Base-by-base conservation (phyloP, 179 eudicot species). In the Spergularia azorica region DNA sequence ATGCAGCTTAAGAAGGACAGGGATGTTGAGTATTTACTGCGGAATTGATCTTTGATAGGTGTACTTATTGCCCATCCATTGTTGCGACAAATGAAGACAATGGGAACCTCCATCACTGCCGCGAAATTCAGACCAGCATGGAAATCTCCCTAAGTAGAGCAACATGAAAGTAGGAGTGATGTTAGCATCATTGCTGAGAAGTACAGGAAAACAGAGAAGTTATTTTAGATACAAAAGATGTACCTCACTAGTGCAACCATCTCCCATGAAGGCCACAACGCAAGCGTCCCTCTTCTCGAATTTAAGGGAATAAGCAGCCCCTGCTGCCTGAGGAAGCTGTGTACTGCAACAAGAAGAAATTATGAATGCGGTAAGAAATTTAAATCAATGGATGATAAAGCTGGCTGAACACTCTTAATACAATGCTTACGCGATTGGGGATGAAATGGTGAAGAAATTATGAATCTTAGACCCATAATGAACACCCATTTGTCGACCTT, bases 1-100 rank as follows among this genome's bases (percentile, higher is more conserved):
- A n/a, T n/a, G 11, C 72, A 21, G 32, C 13, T n/a, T 38, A n/a
- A 9, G 8, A 67, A 5, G 54, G 14, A 50, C 51, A 8, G 9
- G 4, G 9, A 17, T 10, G 6, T 9, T 12, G 32, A 61, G 70
- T 58, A 56, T 8, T 78, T 87, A 93, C 98, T 92, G 87, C 97
- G 86, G 41, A 92, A 90, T 75, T 94, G 98, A 16, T 94, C 90
- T 0, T 91, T 69, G 72, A 73, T 62, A 51, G 98, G 93, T 57
- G 98, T 94, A 82, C 98, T 94, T 70, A 94, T 94, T 32, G 98
- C 97, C 92, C 93, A 94, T 67, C 98, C 98, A 84, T 94, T 94
- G 89, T 94, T 94, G 56, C 98, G 97, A 79, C 98, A 94, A 0
- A 94, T 57, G 75, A 94, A 94, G 70, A 94, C 82, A 48, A 92